A percentile compares a stretch with the other conserved stretches of the same genome.
Conservation (phyloP, 2,329 filamentous ascomycete species). For the Cercospora beticola region DNA sequence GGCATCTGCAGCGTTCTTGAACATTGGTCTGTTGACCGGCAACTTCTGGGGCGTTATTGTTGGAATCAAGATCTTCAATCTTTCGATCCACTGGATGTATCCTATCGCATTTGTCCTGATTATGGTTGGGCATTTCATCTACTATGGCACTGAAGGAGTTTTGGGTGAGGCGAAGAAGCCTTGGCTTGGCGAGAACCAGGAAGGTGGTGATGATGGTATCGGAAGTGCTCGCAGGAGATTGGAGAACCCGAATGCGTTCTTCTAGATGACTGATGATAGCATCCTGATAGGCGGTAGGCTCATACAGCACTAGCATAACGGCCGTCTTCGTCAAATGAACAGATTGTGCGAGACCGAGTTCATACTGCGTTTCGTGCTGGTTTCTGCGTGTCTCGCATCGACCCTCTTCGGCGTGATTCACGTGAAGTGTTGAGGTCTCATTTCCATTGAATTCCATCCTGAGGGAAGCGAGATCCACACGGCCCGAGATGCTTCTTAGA, state of each 20-base stretch:
- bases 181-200: conserved; percentile 87
- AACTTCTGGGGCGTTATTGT: conserved; percentile 98
- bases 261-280: conserved; percentile 29
- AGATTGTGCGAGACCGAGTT: background rate
- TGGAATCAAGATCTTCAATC: conserved; percentile 80
- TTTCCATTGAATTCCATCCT: background rate
- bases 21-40: conserved; percentile 87
- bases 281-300: background rate
- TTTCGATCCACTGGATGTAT: conserved; percentile 83
- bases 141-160: conserved; percentile 80
- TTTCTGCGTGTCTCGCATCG: background rate
- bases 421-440: background rate
- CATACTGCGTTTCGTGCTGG: background rate
- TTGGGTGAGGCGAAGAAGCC: conserved; percentile 90
- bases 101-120: conserved; percentile 94
- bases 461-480: background rate
- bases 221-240: conserved; percentile 76
- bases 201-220: conserved; percentile 72
- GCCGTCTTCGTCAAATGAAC: background rate
- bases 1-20: conserved; percentile 90
- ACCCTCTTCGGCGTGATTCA: background rate
- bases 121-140: conserved; percentile 78
- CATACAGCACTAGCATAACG: background rate
- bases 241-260: conserved; percentile 42
- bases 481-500: background rate